phyloP scores from a whole-genome alignment of 2,329 filamentous ascomycete genomes.

The Rutstroemia sp. region DNA sequence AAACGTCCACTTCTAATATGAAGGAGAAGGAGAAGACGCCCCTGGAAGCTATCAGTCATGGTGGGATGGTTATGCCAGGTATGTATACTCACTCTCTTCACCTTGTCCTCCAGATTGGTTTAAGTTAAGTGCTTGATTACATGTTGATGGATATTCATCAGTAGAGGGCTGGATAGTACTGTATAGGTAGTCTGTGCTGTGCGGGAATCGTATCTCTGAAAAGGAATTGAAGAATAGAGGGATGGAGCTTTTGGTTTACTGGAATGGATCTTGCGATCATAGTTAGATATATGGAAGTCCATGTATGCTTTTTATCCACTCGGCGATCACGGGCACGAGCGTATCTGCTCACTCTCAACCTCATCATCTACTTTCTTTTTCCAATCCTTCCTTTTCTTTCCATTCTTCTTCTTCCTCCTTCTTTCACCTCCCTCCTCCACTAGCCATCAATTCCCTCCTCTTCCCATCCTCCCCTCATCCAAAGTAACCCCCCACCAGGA shows the following conservation, averaged over 20 bases:
- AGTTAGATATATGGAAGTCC: too few relatives aligned
- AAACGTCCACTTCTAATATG: background rate
- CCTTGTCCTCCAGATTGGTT: background rate
- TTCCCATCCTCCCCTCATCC: background rate
- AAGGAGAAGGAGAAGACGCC: conserved; percentile 17
- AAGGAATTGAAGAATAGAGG: too few relatives aligned
- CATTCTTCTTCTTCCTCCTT: too few relatives aligned
- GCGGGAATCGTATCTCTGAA: too few relatives aligned
- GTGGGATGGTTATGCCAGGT: conserved; percentile 19
- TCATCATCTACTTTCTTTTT: too few relatives aligned
- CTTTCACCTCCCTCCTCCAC: background rate
- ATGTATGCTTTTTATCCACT: too few relatives aligned
- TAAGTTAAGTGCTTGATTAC: background rate
- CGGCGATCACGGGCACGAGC: too few relatives aligned
- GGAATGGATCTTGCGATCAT: too few relatives aligned
- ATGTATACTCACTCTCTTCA: conserved; percentile 13
- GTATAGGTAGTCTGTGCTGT: background rate
- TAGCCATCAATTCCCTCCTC: background rate
- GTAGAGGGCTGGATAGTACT: background rate
- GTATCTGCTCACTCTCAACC: too few relatives aligned
- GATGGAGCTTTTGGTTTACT: too few relatives aligned
- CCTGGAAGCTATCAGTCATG: conserved; percentile 30
- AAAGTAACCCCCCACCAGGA: conserved; percentile 29
- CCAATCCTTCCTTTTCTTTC: too few relatives aligned
- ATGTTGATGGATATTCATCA: background rate